Conservation (phyloP, 768 basidiomycete species). For the Rhizopogon sp. region DNA sequence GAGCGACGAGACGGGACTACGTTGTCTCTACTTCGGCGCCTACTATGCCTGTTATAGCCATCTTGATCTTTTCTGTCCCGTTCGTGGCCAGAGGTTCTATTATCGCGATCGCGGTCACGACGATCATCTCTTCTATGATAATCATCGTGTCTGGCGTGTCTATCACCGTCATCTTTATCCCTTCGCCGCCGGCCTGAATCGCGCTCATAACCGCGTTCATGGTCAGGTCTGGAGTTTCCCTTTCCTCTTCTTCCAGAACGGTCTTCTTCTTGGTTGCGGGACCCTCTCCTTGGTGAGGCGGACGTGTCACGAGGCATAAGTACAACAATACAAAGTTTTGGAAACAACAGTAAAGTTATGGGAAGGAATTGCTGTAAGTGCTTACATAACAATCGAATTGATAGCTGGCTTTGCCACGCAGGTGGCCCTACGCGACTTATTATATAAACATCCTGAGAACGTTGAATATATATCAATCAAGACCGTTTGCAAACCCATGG, state of each 20-base stretch:
- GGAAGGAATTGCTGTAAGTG: neutral
- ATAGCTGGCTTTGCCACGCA: no score
- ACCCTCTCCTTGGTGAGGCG: slow-evolving; percentile 5
- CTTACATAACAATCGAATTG: no score
- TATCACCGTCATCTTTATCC: slow-evolving; percentile 18
- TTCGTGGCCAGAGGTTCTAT: slow-evolving; percentile 35
- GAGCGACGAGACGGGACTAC: slow-evolving; percentile 43
- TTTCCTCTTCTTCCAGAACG: slow-evolving; percentile 8
- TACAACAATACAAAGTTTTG: neutral
- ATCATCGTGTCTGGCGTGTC: neutral
- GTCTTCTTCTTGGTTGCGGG: slow-evolving; percentile 7
- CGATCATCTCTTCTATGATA: slow-evolving; percentile 10
- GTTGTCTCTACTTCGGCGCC: slow-evolving; percentile 23
- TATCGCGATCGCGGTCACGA: slow-evolving; percentile 2
- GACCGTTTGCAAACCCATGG: no score
- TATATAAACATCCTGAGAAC: neutral
- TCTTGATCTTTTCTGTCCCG: slow-evolving; percentile 36
- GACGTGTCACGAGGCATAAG: neutral
- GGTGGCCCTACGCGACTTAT: no score
- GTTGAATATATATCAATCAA: no score
- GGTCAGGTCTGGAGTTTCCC: slow-evolving; percentile 2
- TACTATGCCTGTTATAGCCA: slow-evolving; percentile 25
- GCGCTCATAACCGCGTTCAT: slow-evolving; percentile 2
- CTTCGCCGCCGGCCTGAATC: slow-evolving; percentile 11
- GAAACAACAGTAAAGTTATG: neutral